Base-by-base conservation (phyloP, 805 yeast species). In the Saturnispora diversa region DNA sequence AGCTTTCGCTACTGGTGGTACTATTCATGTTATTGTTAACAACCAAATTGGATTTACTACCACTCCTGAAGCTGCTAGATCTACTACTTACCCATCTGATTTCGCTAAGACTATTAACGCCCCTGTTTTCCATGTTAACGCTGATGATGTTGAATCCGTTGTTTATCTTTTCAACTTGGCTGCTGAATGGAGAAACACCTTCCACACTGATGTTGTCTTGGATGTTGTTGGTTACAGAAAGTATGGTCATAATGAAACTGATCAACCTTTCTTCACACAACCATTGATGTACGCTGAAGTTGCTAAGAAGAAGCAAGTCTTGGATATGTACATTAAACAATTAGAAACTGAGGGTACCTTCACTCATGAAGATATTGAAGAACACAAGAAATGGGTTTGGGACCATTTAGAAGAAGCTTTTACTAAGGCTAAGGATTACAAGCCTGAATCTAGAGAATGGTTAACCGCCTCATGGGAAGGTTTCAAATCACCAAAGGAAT, bases 41-140 rank as follows among this genome's bases (percentile, higher is more conserved):
- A 92, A 92, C 71, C 99, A 92, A 75, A 90, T 92, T 63, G 99
- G 99, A 65, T 92, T 92, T 77, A 92, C 99, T 51, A 92, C 99
- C 39, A 97, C 92, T 63, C 99, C 99, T 51, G 77, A 95, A 70
- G 81, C 82, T 56, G 87, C 97, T 27, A 83, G 99, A 72, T 90
- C 97, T 20, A 92, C 98, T 36, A 90, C 94, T 57, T 92, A 92
- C 66, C 97, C 98, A 55, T 84, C 96, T 19, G 99, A 92, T 70
- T 75, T 92, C 60, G 97, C 97, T 54, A 92, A 92, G 70, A 72
- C 95, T 26, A 84, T 86, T 64, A 88, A 90, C 61, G 96, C 97
- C 19, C 99, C 99, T 48, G 87, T 92, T 56, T 92, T 92, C 94
- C 99, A 92, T 66, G 97, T 92, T 38, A 92, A 92, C 59, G 97